Evolutionary conservation across 2,329 filamentous ascomycete species (phyloP).

Genomic region (Clarireedia homoeocarpa): DNA sequence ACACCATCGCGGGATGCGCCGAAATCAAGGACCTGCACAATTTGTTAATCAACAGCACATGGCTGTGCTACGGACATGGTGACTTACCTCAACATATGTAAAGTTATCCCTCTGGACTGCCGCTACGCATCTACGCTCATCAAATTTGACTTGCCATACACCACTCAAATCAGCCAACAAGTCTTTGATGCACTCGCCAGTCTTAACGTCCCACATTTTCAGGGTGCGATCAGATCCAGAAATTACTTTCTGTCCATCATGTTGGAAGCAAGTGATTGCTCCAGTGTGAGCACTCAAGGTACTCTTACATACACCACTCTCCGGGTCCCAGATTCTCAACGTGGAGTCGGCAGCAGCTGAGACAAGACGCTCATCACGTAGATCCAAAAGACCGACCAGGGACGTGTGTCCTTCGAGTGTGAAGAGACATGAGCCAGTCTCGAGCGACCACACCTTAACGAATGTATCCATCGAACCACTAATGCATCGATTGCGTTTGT

Average conservation of each 20-base stretch:
- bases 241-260: slow-evolving; percentile 93
- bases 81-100: slow-evolving; percentile 88
- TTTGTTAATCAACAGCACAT: slow-evolving; percentile 28
- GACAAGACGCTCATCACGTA: slow-evolving; percentile 83
- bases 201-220: slow-evolving; percentile 97
- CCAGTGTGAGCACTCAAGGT: slow-evolving; percentile 90
- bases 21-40: slow-evolving; percentile 82
- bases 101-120: slow-evolving; percentile 88
- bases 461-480: slow-evolving; percentile 97
- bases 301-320: slow-evolving; percentile 82
- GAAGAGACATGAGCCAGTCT: slow-evolving; percentile 75
- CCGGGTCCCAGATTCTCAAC: slow-evolving; percentile 92
- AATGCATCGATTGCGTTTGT: slow-evolving; percentile 87
- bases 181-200: slow-evolving; percentile 86
- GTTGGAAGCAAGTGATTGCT: slow-evolving; percentile 97
- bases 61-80: background rate
- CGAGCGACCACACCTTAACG: slow-evolving; percentile 95
- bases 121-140: slow-evolving; percentile 88
- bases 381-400: slow-evolving; percentile 83
- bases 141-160: slow-evolving; percentile 99
- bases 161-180: slow-evolving; percentile 86
- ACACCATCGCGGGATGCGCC: slow-evolving; percentile 86
- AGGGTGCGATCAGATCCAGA: slow-evolving; percentile 90
- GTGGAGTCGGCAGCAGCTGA: slow-evolving; percentile 95
- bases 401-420: slow-evolving; percentile 90